A percentile compares a stretch with the other conserved stretches of the same genome.
phyloP scores from a whole-genome alignment of 2,329 filamentous ascomycete species.

The Amylocarpus encephaloides region DNA sequence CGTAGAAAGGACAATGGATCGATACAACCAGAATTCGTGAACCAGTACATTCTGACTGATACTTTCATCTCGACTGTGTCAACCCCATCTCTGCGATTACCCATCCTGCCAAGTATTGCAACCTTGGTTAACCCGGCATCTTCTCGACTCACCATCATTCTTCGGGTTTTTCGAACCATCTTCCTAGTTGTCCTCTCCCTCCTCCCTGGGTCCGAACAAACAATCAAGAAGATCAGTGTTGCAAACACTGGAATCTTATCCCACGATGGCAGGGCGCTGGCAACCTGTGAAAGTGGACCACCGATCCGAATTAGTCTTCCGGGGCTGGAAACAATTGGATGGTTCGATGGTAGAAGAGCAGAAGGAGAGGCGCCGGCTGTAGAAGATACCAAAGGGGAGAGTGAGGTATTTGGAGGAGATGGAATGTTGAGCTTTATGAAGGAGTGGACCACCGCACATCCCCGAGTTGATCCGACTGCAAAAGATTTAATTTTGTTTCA shows the following conservation, averaged over 20 bases:
- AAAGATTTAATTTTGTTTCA: constrained; percentile 64
- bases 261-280: constrained; percentile 62
- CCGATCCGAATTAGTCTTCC: constrained; percentile 61
- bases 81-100: constrained; percentile 42
- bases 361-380: constrained; percentile 40
- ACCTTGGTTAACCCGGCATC: constrained; percentile 57
- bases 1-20: constrained; percentile 35
- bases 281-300: constrained; percentile 65
- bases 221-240: constrained; percentile 62
- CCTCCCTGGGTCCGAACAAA: constrained; percentile 47
- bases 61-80: constrained; percentile 50
- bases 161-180: constrained; percentile 50
- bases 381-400: constrained; percentile 37
- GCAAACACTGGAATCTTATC: constrained; percentile 62
- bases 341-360: constrained; percentile 56
- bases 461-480: constrained; percentile 57
- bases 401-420: constrained; percentile 44
- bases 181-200: constrained; percentile 52
- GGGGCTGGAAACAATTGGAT: constrained; percentile 59
- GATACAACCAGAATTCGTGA: constrained; percentile 58
- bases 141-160: constrained; percentile 41
- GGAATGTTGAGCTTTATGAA: constrained; percentile 56
- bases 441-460: constrained; percentile 67
- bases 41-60: constrained; percentile 64
- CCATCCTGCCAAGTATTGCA: constrained; percentile 61